These are phyloP conservation scores for Podila minutissima DNA, from an alignment of 192 early-diverging fungal species.

Conservation along the genomic window DNA sequence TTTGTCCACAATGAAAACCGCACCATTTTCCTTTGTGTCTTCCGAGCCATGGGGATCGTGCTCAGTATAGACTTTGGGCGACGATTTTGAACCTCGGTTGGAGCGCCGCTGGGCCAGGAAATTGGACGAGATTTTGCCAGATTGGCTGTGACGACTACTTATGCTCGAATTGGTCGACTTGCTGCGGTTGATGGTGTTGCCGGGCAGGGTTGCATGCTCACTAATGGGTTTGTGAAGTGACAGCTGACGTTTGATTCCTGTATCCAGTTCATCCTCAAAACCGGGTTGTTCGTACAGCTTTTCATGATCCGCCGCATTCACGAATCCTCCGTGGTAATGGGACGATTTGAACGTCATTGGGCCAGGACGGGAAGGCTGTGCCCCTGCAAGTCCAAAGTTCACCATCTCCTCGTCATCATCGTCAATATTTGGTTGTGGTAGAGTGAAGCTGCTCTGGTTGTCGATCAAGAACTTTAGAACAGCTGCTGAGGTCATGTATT, in stretches of 20 bases:
- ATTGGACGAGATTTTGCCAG: conserved; percentile 14
- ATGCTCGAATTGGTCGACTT: conserved; percentile 38
- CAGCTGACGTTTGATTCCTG: conserved; percentile 21
- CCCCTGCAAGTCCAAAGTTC: conserved; percentile 19
- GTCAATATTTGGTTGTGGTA: conserved; percentile 34
- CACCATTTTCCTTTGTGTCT: too few species aligned
- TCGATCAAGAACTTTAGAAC: conserved; percentile 83
- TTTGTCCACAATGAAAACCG: background rate
- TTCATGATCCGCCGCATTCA: conserved; percentile 38
- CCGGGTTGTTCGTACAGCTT: conserved; percentile 10
- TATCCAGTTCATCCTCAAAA: conserved; percentile 29
- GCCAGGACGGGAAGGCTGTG: background rate
- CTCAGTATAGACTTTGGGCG: conserved; percentile 16
- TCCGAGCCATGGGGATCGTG: background rate
- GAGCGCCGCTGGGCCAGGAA: conserved; percentile 28
- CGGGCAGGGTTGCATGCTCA: conserved; percentile 35
- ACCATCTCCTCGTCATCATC: conserved; percentile 42
- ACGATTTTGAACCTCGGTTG: conserved; percentile 24
- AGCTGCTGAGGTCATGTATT: conserved; percentile 79
- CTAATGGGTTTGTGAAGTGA: conserved; percentile 33
- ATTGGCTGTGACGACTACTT: conserved; percentile 38
- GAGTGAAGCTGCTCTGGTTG: conserved; percentile 60
- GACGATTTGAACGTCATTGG: background rate
- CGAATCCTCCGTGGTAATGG: conserved; percentile 22
- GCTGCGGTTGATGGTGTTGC: conserved; percentile 26